phyloP scores from a whole-genome alignment of 1,284 basidiomycete genomes.

The Puccinia brachypodii region DNA sequence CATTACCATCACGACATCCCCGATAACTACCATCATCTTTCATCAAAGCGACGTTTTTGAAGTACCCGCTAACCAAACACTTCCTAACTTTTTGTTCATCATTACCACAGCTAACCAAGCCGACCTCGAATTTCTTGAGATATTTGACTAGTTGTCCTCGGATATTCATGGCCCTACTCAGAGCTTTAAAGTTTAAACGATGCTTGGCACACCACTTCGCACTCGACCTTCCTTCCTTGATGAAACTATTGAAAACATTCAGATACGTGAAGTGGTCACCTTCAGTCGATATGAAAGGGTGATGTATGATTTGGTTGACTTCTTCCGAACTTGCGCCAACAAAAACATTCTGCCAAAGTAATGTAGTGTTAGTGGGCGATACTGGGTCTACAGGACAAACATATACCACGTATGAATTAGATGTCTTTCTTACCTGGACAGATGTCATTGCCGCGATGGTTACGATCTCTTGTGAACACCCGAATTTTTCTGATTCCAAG shows the following conservation, averaged over 20 bases:
- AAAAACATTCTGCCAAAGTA: slow-evolving; percentile 68
- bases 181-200: slow-evolving; percentile 82
- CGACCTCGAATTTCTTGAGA: slow-evolving; percentile 79
- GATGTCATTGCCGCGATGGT: slow-evolving; percentile 94
- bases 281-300: slow-evolving; percentile 96
- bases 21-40: slow-evolving; percentile 83
- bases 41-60: slow-evolving; percentile 88
- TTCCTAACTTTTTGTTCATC: slow-evolving; percentile 74
- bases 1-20: slow-evolving; percentile 76
- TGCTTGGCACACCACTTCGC: slow-evolving; percentile 90
- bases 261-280: slow-evolving; percentile 89
- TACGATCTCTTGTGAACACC: slow-evolving; percentile 88
- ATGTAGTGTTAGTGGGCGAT: neutral
- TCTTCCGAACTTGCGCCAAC: slow-evolving; percentile 78
- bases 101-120: slow-evolving; percentile 69
- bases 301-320: slow-evolving; percentile 79
- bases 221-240: slow-evolving; percentile 71
- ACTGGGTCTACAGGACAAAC: neutral
- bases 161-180: slow-evolving; percentile 88
- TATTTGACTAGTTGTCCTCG: slow-evolving; percentile 89
- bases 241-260: slow-evolving; percentile 93
- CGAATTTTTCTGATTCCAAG: slow-evolving; percentile 75
- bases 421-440: slow-evolving; percentile 68
- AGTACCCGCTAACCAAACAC: slow-evolving; percentile 88
- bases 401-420: neutral